These are phyloP conservation scores for Polyporus tsugae DNA, from an alignment of 1,284 basidiomycete species.

Conservation along the genomic window DNA sequence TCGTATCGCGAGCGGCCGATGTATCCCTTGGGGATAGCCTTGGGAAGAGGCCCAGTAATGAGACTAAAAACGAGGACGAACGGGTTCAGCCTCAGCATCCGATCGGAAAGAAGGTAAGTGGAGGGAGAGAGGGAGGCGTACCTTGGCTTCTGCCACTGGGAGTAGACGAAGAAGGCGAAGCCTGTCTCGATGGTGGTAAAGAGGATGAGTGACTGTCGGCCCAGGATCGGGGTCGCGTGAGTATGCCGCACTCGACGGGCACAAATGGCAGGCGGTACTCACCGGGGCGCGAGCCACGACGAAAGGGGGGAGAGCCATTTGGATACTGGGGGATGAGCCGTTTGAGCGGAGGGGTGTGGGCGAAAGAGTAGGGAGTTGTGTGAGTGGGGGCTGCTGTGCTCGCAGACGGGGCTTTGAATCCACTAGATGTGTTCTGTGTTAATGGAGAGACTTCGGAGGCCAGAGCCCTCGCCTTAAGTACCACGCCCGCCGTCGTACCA, in stretches of 20 bases:
- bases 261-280: conserved; percentile 14
- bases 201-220: conserved; percentile 36
- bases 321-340: conserved; percentile 17
- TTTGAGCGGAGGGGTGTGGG: conserved; percentile 17
- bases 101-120: neutral
- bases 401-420: conserved; percentile 17
- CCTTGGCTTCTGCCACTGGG: conserved; percentile 39
- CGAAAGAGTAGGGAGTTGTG: conserved; percentile 20
- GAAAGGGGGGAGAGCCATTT: conserved; percentile 32
- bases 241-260: neutral
- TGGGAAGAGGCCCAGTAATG: conserved; percentile 35
- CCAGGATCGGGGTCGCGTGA: neutral
- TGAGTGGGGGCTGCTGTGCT: conserved; percentile 19
- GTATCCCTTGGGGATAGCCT: conserved; percentile 40
- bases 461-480: conserved; percentile 28
- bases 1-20: conserved; percentile 35
- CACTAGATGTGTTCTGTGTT: conserved; percentile 30
- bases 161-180: conserved; percentile 35
- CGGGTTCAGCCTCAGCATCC: neutral
- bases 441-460: conserved; percentile 27
- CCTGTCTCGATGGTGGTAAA: conserved; percentile 38
- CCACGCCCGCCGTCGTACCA: conserved; percentile 4
- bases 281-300: conserved; percentile 38
- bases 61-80: conserved; percentile 21
- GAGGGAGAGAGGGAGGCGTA: conserved; percentile 18